Conservation (phyloP, 2,329 filamentous ascomycete genomes). For the Exserohilum turcica region DNA sequence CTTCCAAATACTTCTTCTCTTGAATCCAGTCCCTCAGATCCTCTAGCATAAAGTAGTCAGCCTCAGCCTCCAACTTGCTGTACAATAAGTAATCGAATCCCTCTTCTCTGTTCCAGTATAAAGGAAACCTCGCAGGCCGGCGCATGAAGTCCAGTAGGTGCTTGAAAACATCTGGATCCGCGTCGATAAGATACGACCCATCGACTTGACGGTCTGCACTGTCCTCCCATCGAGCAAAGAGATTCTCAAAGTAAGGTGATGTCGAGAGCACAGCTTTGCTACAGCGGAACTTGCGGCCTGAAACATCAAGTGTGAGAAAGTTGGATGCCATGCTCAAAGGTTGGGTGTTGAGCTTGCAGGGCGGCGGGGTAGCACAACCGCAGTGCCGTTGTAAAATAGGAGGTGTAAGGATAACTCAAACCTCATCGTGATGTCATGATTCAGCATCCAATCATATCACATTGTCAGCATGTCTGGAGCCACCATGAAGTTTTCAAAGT, state of each 20-base stretch:
- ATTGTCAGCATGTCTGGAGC: background rate
- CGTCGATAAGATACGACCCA: slow-evolving; percentile 46
- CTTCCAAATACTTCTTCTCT: slow-evolving; percentile 12
- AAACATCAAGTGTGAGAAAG: background rate
- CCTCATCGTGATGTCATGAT: background rate
- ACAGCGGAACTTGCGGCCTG: background rate
- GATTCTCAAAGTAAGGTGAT: background rate
- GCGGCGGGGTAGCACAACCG: background rate
- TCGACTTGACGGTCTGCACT: slow-evolving; percentile 13
- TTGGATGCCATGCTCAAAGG: background rate
- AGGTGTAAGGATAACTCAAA: background rate
- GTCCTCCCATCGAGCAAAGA: slow-evolving; percentile 3
- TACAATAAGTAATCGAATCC: slow-evolving; percentile 42
- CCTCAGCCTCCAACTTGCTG: slow-evolving; percentile 33
- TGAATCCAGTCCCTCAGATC: slow-evolving; percentile 39
- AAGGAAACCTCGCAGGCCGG: slow-evolving; percentile 8
- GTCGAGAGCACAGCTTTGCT: background rate
- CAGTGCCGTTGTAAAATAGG: background rate
- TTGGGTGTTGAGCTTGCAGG: background rate
- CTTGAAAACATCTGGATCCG: slow-evolving; percentile 40
- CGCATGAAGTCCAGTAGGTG: slow-evolving; percentile 14
- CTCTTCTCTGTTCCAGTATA: slow-evolving; percentile 41
- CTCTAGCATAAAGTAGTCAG: slow-evolving; percentile 37
- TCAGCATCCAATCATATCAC: background rate
- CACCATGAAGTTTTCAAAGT: slow-evolving; percentile 17